These are phyloP conservation scores for Cercis canadensis DNA, from an alignment of 306 rosid species.

Conservation along the genomic window DNA sequence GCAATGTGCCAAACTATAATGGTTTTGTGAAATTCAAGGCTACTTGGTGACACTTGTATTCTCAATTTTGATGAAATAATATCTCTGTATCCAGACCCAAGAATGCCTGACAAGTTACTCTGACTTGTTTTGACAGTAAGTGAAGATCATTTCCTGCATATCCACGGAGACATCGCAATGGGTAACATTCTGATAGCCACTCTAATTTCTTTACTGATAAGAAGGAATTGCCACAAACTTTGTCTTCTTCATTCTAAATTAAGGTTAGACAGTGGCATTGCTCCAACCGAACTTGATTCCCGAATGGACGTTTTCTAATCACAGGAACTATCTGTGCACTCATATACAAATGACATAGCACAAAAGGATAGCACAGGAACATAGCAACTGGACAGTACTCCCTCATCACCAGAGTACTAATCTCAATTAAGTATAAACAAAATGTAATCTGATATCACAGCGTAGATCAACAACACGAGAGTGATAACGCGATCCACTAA, in stretches of 20 bases:
- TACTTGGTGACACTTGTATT: no score
- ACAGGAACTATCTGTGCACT: neutral
- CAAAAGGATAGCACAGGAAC: no score
- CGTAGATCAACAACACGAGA: neutral
- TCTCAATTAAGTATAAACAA: no score
- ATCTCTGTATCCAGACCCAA: no score
- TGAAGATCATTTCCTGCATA: neutral
- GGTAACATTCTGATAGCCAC: no score
- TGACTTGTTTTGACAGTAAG: neutral
- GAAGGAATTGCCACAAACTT: neutral
- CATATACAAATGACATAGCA: no score
- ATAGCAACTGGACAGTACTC: no score
- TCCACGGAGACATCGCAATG: neutral
- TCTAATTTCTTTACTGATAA: no score
- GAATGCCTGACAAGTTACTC: no score
- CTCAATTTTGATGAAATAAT: no score
- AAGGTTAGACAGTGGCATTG: neutral
- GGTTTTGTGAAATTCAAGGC: neutral
- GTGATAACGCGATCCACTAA: neutral
- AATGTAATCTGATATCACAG: neutral
- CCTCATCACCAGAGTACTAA: no score
- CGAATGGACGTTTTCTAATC: neutral
- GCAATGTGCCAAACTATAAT: slow-evolving; percentile 32
- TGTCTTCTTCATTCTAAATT: neutral
- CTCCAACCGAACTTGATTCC: no score